Conservation (phyloP, 1,139 yeast species). For the Blastobotrys arbuscula region DNA sequence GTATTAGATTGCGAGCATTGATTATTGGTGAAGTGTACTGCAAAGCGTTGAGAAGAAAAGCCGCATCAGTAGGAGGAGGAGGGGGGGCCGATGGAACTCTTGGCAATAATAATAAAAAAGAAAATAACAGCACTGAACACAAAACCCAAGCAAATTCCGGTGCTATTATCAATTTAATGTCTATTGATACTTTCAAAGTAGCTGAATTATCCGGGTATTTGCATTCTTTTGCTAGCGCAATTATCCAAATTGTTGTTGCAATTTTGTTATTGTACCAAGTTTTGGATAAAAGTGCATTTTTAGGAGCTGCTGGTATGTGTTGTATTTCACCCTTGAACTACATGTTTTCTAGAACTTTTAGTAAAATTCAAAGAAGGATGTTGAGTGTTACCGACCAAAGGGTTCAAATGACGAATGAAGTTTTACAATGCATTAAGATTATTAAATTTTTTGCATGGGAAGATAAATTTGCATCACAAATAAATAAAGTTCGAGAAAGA, state of each 20-base stretch:
- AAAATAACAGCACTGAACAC: constrained; percentile 15
- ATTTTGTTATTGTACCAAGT: constrained; percentile 59
- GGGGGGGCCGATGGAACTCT: constrained; percentile 11
- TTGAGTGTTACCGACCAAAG: constrained; percentile 80
- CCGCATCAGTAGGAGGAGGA: constrained; percentile 47
- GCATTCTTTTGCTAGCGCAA: constrained; percentile 71
- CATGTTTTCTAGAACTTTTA: constrained; percentile 56
- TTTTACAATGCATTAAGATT: constrained; percentile 88
- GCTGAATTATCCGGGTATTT: constrained; percentile 87
- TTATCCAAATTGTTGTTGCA: constrained; percentile 65
- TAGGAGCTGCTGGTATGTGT: constrained; percentile 66
- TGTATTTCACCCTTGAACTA: constrained; percentile 69
- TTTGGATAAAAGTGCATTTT: constrained; percentile 84
- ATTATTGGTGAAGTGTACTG: constrained; percentile 88
- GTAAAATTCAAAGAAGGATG: constrained; percentile 62
- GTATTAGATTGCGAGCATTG: constrained; percentile 83
- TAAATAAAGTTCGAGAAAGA: constrained; percentile 63
- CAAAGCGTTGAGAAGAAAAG: constrained; percentile 80
- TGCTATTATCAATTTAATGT: constrained; percentile 89
- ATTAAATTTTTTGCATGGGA: constrained; percentile 98
- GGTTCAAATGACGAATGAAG: constrained; percentile 86
- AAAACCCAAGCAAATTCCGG: constrained; percentile 66
- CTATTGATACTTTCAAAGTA: constrained; percentile 91
- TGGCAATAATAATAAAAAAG: constrained; percentile 19
- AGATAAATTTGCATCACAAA: constrained; percentile 66